Percentiles rank a stretch among this genome's conserved stretches.
These are phyloP conservation scores for Cercospora janseana DNA, from an alignment of 2,329 filamentous ascomycete species.

Conservation along the genomic window DNA sequence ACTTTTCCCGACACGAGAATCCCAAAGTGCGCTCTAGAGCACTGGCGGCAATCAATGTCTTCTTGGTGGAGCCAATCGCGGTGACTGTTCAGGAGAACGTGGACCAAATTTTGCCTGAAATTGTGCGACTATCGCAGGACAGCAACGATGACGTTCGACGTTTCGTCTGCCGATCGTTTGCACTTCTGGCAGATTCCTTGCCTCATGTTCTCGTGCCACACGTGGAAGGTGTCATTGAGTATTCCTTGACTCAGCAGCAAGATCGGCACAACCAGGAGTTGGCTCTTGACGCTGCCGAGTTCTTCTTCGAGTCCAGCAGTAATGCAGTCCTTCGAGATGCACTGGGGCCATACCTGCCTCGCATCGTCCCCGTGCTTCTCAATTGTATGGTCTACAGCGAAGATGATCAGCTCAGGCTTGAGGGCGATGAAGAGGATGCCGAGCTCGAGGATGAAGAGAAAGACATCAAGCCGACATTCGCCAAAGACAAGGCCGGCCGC, in stretches of 20 bases:
- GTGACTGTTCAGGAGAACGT: conserved; percentile 77
- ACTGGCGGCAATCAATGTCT: conserved; percentile 84
- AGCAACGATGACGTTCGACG: conserved; percentile 76
- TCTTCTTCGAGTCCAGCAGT: conserved; percentile 92
- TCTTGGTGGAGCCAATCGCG: conserved; percentile 70
- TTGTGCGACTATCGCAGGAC: conserved; percentile 80
- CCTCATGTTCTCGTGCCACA: conserved; percentile 89
- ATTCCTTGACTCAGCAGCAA: conserved; percentile 86
- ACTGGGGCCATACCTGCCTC: conserved; percentile 72
- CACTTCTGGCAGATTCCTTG: conserved; percentile 84
- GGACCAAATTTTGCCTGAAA: conserved; percentile 74
- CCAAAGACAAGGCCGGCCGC: conserved; percentile 59
- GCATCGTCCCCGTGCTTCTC: conserved; percentile 85
- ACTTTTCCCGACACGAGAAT: conserved; percentile 74
- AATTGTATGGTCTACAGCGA: conserved; percentile 96
- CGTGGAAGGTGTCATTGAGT: conserved; percentile 83
- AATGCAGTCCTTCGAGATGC: conserved; percentile 75
- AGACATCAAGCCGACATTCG: conserved; percentile 91
- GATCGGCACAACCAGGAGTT: conserved; percentile 79
- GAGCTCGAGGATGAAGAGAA: conserved; percentile 85
- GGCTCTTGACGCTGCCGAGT: conserved; percentile 91
- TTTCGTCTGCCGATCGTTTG: conserved; percentile 90
- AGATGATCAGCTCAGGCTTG: conserved; percentile 83
- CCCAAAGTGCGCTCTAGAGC: conserved; percentile 77
- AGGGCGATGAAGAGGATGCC: conserved; percentile 69